Base-by-base conservation (phyloP, 441 rosid species). In the Populus hybrid region DNA sequence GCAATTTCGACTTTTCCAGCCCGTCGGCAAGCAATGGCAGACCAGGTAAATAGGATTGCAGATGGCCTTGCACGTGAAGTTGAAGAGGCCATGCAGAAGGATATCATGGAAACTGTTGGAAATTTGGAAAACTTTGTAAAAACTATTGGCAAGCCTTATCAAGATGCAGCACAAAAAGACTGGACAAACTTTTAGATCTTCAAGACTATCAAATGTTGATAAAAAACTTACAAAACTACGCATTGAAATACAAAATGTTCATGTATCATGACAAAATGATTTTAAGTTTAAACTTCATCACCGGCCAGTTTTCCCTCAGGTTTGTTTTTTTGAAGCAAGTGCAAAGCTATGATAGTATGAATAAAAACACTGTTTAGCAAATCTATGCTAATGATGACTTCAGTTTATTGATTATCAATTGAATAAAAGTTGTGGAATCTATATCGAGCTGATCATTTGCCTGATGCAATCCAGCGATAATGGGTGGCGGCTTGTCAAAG, bases 61-160 rank as follows among this genome's bases (percentile, higher is more conserved):
- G 88, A 89, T 77, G 93, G 87, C 8, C 87, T 91, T 74, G 93
- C 90, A 63, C 83, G 77, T 4, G 93, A 95, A 80, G 87, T 95
- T 16, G 99, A 95, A 81, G 93, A 88, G 70, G 94, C 97, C 69
- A 93, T 95, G 99, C 90, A 84, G 75, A 92, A 88, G 82, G 99
- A 95, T 88, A 90, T 92, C 69, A 57, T 59, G 79, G 91, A 87
- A 81, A 84, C 89, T 1, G 70, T 87, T 23, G 30, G 28, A 42
- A 87, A 87, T 80, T 72, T 95, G 81, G 89, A 87, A 57, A 87
- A 83, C 72, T 89, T 88, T 72, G 91, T 91, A 34, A 85, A 81
- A 76, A 80, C 74, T 20, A 80, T 88, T 61, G 90, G 91, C 83
- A 90, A 86, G 84, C 97, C 98, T 24, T 92, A 90, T 79, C 89